Percentiles rank a stretch among this genome's conserved stretches.
phyloP scores from a whole-genome alignment of 257 asterid species.

The Solanum pinnatisectum region DNA sequence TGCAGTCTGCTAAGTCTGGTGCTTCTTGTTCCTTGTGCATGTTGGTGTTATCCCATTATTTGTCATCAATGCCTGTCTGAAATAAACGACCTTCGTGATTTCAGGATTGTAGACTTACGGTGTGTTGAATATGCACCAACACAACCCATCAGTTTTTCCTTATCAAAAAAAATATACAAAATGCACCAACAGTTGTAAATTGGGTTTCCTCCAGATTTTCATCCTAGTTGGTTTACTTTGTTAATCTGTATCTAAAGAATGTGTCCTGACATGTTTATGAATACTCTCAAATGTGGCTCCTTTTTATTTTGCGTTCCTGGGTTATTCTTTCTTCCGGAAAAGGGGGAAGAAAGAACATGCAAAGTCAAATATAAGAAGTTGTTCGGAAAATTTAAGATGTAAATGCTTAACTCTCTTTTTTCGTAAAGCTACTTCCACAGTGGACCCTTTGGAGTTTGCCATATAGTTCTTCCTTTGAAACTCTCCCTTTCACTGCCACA shows the following conservation, averaged over 20 bases:
- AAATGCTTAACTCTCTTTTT: neutral
- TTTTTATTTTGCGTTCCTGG: neutral
- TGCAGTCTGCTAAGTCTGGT: neutral
- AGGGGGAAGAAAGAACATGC: neutral
- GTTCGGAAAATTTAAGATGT: neutral
- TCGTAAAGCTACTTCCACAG: neutral
- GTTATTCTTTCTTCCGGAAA: neutral
- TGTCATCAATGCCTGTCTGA: neutral
- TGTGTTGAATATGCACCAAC: neutral
- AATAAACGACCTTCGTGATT: neutral
- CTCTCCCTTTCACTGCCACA: neutral
- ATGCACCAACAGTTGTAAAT: neutral
- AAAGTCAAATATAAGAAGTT: neutral
- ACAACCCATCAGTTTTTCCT: neutral
- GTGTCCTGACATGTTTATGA: neutral
- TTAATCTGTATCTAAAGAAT: neutral
- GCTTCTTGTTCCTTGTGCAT: neutral
- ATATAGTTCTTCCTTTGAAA: neutral
- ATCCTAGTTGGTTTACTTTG: neutral
- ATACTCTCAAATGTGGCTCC: neutral
- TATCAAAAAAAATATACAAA: too few species aligned
- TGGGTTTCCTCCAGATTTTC: neutral
- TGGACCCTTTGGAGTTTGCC: neutral
- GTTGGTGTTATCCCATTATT: neutral
- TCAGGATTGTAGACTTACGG: neutral